A percentile compares a stretch with the other conserved stretches of the same genome.
phyloP scores from a whole-genome alignment of 2,329 filamentous ascomycete genomes.

The Penicillium frequentans region DNA sequence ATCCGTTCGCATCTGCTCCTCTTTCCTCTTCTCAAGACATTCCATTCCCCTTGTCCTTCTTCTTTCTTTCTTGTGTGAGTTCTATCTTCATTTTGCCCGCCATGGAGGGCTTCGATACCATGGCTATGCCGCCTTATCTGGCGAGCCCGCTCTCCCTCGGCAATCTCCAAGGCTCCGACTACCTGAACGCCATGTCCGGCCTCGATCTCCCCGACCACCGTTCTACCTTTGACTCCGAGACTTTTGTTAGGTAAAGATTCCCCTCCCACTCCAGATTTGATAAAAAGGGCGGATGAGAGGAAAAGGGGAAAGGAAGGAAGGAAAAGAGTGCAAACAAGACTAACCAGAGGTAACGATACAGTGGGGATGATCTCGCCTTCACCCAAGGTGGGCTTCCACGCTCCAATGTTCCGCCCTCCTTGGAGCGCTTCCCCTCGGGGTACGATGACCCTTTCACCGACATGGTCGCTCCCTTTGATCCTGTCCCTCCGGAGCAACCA shows the following conservation, averaged over 20 bases:
- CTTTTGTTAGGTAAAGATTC: conserved; percentile 57
- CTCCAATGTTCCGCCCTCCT: conserved; percentile 23
- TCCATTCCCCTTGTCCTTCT: conserved; percentile 5
- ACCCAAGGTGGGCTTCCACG: conserved; percentile 39
- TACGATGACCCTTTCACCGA: conserved; percentile 56
- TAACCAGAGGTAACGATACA: conserved; percentile 19
- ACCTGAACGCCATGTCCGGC: conserved; percentile 50
- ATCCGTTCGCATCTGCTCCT: conserved; percentile 21
- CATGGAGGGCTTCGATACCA: conserved; percentile 61
- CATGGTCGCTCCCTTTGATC: conserved; percentile 45
- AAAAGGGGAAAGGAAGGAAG: not conserved
- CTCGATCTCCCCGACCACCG: conserved; percentile 60
- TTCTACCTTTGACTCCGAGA: conserved; percentile 61
- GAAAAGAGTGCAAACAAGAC: not conserved
- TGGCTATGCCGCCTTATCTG: conserved; percentile 62
- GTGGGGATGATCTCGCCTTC: conserved; percentile 52
- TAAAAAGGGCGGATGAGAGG: not conserved
- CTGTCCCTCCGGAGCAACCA: conserved; percentile 46
- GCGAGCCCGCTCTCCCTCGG: conserved; percentile 58
- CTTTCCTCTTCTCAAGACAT: conserved; percentile 2
- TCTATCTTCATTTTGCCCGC: conserved; percentile 15
- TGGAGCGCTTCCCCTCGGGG: conserved; percentile 53
- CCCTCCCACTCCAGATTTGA: not conserved
- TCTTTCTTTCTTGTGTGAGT: conserved; percentile 3
- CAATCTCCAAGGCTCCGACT: conserved; percentile 50